These are phyloP conservation scores for Penicillium simplicissimum DNA, from an alignment of 495 filamentous ascomycete species.

Conservation along the genomic window DNA sequence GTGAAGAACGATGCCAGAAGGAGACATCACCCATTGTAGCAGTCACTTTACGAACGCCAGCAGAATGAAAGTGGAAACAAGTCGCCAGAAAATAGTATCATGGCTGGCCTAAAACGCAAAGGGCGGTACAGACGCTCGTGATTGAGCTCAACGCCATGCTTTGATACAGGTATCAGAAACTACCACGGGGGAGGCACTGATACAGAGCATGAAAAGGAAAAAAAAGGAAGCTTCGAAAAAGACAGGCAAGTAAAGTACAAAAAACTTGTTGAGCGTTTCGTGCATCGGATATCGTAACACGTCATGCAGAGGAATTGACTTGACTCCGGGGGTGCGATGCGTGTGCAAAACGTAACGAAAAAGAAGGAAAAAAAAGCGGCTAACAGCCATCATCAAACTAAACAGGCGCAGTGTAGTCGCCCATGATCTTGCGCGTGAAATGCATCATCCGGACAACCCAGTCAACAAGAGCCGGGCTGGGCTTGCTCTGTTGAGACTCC, in stretches of 20 bases:
- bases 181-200: background rate
- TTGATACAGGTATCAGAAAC: constrained; percentile 8
- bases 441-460: constrained; percentile 52
- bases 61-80: background rate
- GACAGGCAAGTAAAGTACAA: background rate
- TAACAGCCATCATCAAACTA: background rate
- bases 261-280: background rate
- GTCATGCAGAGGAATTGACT: constrained; percentile 22
- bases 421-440: constrained; percentile 54
- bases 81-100: background rate
- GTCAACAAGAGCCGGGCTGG: constrained; percentile 43
- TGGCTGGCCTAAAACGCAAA: background rate
- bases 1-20: too few relatives aligned
- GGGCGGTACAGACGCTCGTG: background rate
- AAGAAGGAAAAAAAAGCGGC: background rate
- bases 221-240: background rate
- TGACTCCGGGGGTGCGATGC: constrained; percentile 3
- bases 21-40: background rate
- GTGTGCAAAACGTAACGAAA: constrained; percentile 2
- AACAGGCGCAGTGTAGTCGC: constrained; percentile 5
- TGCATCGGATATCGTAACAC: constrained; percentile 20
- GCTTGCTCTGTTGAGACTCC: constrained; percentile 61
- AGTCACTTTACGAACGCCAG: background rate
- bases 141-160: constrained; percentile 10
- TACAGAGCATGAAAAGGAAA: background rate